phyloP scores from a whole-genome alignment of 805 yeast genomes.

The Candida easanensis region DNA sequence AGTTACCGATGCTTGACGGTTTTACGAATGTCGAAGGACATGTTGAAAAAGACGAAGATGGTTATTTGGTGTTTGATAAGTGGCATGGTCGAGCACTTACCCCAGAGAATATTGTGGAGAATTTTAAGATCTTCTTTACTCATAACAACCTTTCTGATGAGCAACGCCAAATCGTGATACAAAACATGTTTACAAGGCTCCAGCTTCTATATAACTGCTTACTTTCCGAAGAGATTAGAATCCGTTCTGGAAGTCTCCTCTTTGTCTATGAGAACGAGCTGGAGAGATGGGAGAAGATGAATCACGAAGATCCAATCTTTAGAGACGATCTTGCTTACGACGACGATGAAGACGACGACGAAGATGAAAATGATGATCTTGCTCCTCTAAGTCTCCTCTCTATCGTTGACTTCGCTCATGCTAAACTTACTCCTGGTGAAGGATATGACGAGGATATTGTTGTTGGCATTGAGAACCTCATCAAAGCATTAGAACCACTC shows the following conservation, averaged over 20 bases:
- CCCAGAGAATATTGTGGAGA: constrained; percentile 39
- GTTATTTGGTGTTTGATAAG: constrained; percentile 58
- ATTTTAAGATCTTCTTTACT: constrained; percentile 46
- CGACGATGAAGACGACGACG: constrained; percentile 33
- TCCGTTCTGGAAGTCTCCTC: constrained; percentile 70
- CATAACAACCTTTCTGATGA: constrained; percentile 31
- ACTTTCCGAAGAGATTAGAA: constrained; percentile 56
- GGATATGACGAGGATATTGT: constrained; percentile 74
- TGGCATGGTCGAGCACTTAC: constrained; percentile 64
- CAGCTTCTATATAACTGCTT: constrained; percentile 66
- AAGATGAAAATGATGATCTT: constrained; percentile 25
- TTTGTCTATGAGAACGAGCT: constrained; percentile 71
- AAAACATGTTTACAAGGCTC: constrained; percentile 53
- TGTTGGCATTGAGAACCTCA: constrained; percentile 64
- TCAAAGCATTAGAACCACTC: constrained; percentile 37
- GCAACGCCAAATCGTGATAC: constrained; percentile 37
- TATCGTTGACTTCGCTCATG: constrained; percentile 90
- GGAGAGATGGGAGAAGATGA: constrained; percentile 45
- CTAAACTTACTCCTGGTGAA: constrained; percentile 55
- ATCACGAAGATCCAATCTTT: constrained; percentile 39
- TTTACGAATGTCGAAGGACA: constrained; percentile 16
- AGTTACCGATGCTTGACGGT: constrained; percentile 13
- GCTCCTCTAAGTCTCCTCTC: constrained; percentile 54
- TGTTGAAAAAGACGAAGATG: constrained; percentile 29
- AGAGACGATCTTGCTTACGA: constrained; percentile 33